These are phyloP conservation scores for Candida sithepensis DNA, from an alignment of 805 yeast genomes.

Conservation along the genomic window DNA sequence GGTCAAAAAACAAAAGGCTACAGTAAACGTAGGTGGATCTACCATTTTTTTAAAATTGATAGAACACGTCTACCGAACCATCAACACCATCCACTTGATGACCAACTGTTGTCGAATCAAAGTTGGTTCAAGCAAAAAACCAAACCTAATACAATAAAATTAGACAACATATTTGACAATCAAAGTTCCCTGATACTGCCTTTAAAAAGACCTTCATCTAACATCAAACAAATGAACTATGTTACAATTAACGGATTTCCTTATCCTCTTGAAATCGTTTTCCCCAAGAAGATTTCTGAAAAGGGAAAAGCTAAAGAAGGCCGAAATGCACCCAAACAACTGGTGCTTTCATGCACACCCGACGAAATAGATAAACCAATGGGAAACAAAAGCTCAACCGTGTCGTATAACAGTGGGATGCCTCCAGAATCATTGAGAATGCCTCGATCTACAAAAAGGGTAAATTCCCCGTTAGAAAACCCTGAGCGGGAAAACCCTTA, in stretches of 20 bases:
- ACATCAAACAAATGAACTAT: conserved; percentile 12
- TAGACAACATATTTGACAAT: neutral
- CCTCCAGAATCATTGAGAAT: neutral
- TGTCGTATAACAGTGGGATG: neutral
- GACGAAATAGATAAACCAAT: neutral
- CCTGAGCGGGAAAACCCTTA: too few relatives aligned
- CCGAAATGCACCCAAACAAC: neutral
- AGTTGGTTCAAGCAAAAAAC: neutral
- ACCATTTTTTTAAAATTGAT: neutral
- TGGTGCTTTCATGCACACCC: neutral
- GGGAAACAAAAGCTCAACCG: too few relatives aligned
- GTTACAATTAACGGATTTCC: conserved; percentile 27
- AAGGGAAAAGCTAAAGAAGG: conserved; percentile 4
- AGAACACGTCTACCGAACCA: neutral
- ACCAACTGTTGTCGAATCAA: neutral
- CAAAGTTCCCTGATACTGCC: neutral
- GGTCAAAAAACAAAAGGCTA: neutral
- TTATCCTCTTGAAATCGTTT: conserved; percentile 25
- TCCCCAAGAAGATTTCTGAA: conserved; percentile 27
- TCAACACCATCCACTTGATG: neutral
- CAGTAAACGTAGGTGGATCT: neutral
- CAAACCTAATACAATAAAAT: neutral
- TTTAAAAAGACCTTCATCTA: conserved; percentile 4
- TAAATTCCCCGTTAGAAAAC: too few relatives aligned
- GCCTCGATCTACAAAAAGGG: too few relatives aligned